phyloP scores from a whole-genome alignment of 164 flowering plant species.

The Kalanchoe fedtschenkoi region DNA sequence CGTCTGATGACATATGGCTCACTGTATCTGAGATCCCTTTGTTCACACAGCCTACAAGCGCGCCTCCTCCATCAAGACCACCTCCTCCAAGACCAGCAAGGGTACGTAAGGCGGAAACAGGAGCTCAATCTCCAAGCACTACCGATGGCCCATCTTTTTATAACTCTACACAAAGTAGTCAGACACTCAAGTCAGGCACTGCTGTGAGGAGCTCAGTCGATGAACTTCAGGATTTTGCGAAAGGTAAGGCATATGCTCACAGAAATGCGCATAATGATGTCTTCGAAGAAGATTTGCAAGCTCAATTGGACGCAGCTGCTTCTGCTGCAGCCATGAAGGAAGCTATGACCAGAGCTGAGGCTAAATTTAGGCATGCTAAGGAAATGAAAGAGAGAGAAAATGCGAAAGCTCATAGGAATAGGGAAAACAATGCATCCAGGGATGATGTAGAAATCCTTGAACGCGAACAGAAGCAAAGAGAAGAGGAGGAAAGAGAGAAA shows the following conservation, averaged over 20 bases:
- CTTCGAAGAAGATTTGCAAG: slow-evolving; percentile 43
- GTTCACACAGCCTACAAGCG: slow-evolving; percentile 78
- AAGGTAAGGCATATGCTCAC: slow-evolving; percentile 33
- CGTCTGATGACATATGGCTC: slow-evolving; percentile 71
- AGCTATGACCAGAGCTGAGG: slow-evolving; percentile 90
- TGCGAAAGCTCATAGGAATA: slow-evolving; percentile 49
- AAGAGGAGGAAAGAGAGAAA: slow-evolving; percentile 56
- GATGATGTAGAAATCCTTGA: not conserved
- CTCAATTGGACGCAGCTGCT: slow-evolving; percentile 58
- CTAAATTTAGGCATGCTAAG: slow-evolving; percentile 74
- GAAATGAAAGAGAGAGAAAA: slow-evolving; percentile 73
- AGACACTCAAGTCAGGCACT: slow-evolving; percentile 30
- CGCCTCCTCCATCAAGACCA: slow-evolving; percentile 97
- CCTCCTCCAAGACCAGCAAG: slow-evolving; percentile 71
- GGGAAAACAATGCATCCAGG: slow-evolving; percentile 21
- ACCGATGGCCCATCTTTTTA: slow-evolving; percentile 34
- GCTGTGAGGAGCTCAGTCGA: slow-evolving; percentile 42
- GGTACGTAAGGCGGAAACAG: slow-evolving; percentile 26
- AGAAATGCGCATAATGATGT: slow-evolving; percentile 32
- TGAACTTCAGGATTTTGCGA: slow-evolving; percentile 74
- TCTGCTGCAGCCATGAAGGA: slow-evolving; percentile 62
- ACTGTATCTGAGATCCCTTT: slow-evolving; percentile 87
- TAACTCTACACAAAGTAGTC: slow-evolving; percentile 25
- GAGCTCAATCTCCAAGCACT: slow-evolving; percentile 29
- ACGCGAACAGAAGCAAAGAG: slow-evolving; percentile 22